Evolutionary conservation across 2,329 filamentous ascomycete species (phyloP).

Genomic region (Bretziella fagacearum): DNA sequence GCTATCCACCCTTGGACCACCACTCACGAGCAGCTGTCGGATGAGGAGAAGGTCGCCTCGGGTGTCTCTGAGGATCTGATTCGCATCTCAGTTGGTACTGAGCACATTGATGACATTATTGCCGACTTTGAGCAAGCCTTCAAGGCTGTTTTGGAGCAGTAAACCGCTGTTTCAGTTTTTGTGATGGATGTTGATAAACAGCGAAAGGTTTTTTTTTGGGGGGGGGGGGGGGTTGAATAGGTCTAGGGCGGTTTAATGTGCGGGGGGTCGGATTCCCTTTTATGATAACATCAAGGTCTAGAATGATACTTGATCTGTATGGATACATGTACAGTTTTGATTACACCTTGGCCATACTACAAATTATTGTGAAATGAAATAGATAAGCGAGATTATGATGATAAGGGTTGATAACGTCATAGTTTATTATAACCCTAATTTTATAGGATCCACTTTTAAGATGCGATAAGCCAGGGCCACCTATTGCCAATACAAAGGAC

Average conservation of each 20-base stretch:
- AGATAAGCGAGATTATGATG: too few species aligned
- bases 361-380: too few species aligned
- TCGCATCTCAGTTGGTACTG: slow-evolving; percentile 84
- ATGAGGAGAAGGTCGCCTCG: slow-evolving; percentile 62
- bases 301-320: background rate
- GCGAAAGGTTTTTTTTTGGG: background rate
- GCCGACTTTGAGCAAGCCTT: slow-evolving; percentile 90
- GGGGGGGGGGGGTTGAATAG: background rate
- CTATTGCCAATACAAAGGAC: background rate
- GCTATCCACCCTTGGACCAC: slow-evolving; percentile 93
- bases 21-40: slow-evolving; percentile 79
- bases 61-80: slow-evolving; percentile 71
- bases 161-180: background rate
- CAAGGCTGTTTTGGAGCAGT: slow-evolving; percentile 29
- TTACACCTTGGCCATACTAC: too few species aligned
- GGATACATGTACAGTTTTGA: background rate
- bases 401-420: too few species aligned
- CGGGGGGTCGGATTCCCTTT: background rate
- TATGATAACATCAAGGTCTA: background rate
- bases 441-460: background rate
- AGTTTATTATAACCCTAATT: background rate
- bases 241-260: background rate
- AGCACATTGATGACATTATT: slow-evolving; percentile 96
- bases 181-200: background rate
- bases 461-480: background rate